Base-by-base conservation (phyloP, 306 rosid species). In the Prunus mira region DNA sequence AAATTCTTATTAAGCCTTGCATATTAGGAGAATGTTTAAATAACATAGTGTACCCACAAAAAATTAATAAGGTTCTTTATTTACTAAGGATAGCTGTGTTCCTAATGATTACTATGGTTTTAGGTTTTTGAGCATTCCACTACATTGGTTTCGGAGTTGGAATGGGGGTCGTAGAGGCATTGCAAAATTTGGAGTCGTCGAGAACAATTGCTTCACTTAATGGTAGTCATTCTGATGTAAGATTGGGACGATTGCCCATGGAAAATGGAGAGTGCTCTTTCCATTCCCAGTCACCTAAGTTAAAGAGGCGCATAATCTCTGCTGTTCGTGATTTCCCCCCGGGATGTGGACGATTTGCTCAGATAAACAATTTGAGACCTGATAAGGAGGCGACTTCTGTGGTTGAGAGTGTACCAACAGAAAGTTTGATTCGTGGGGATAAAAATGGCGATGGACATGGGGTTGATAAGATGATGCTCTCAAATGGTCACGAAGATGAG, bases 281-380 rank as follows among this genome's bases (percentile, higher is more conserved):
- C 28, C 67, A 18, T 20, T 20, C 58, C 28, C 45, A 41, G 67
- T 63, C 27, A 30, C 75, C 82, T 11, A 62, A 75, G 82, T 85
- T 68, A 76, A 90, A 88, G 80, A 74, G 79, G 55, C 90, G 88
- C 18, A 81, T 57, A 76, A 77, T 87, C 75, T 90, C 87, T 34
- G 91, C 93, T 8, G n/a, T 85, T 84, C 97, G 96, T 3, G 92
- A 92, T 80, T 95, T 78, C 73, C 97, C 98, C 2, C 84, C 77
- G 2, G 92, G 86, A 12, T 95, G 98, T 84, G 98, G 98, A 76
- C 87, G 80, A 8, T 15, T 12, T 80, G 80, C 58, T 65, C 74
- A 69, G 15, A 71, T 52, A 64, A 76, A 65, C 65, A 81, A 28
- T 67, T 73, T 77, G 34, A 47, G 5, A 43, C 72, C 69, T 13